Evolutionary conservation across 768 basidiomycete species (phyloP).

Genomic region (Suillus tomentosus): DNA sequence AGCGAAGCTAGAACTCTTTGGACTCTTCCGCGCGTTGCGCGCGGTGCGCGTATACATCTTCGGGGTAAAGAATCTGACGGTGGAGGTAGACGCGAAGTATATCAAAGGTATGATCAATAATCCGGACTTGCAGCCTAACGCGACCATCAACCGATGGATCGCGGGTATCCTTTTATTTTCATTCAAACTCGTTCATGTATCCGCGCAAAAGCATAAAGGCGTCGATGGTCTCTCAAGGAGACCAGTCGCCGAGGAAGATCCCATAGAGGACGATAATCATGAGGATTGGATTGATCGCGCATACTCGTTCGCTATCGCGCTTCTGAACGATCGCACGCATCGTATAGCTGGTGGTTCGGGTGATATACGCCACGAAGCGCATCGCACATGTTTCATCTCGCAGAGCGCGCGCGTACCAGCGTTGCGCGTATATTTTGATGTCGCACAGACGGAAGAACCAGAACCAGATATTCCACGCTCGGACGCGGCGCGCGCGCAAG

Average conservation of each 20-base stretch:
- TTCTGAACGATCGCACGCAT: not conserved
- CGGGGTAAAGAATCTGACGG: slow-evolving; percentile 26
- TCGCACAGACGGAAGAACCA: too few species aligned
- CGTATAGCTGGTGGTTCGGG: too few species aligned
- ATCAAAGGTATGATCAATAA: slow-evolving; percentile 40
- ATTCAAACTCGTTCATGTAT: slow-evolving; percentile 33
- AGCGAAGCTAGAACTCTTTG: slow-evolving; percentile 30
- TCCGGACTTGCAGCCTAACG: slow-evolving; percentile 31
- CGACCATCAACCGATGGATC: slow-evolving; percentile 32
- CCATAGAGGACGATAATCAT: not conserved
- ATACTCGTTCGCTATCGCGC: not conserved
- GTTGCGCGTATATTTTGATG: too few species aligned
- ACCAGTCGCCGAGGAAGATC: not conserved
- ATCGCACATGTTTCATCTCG: too few species aligned
- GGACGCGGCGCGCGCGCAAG: too few species aligned
- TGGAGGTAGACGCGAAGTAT: slow-evolving; percentile 32
- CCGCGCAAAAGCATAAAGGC: slow-evolving; percentile 13
- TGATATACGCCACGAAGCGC: too few species aligned
- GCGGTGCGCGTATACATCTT: slow-evolving; percentile 27
- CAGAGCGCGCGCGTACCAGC: too few species aligned
- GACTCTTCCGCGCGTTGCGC: slow-evolving; percentile 21
- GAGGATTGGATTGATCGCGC: not conserved
- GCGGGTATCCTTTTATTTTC: slow-evolving; percentile 26
- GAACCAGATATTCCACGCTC: too few species aligned
- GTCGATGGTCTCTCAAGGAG: not conserved